Evolutionary conservation across 208 protist genomes (phyloP), one percentile per base, ranked within the genome.

Genomic region (Leptomonas seymouri): DNA sequence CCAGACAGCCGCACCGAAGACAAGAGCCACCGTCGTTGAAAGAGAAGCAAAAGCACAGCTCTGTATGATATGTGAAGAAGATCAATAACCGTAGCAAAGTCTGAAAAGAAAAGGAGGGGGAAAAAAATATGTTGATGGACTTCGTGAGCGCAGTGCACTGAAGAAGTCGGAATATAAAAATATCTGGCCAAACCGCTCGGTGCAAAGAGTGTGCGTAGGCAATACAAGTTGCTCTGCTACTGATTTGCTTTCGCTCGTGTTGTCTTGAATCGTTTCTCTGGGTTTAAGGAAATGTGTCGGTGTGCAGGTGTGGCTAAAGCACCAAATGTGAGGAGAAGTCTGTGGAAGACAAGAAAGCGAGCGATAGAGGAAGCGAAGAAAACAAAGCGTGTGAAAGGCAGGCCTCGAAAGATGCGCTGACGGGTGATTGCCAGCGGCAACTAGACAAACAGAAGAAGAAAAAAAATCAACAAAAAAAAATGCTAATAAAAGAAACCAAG

Each of bases 381-480:
- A 46, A 27, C 62, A 25, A 56, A 28, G 21, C 53, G 48, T 68
- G 27, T 55, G 28, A 55, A 28, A 30, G 42, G 36, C 34, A 50
- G 45, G 44, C 31, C 30, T 21, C 30, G 28, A 21, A 44, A 62
- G 34, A 39, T 39, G 34, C 7, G 58, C 9, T 58, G 53, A 23
- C 53, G 44, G 48, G 60, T 69, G n/a, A 44, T 14, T 7, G 39
- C 7, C 39, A 44, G 46, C 46, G 46, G 21, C 7, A 51, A 51
- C 21, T 23, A 54, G 11, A 31, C 23, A 7, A 23, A 23, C 20
- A 68, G 21, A 56, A 63, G 36, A 57, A 71, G 51, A 56, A 60
- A 15, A 64, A 39, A 27, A 58, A 63, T 16, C 48, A 30, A 44
- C 18, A 63, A 66, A 31, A 58, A 23, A 65, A 62, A 42, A 36